Evolutionary conservation across 192 early-diverging fungal species (phyloP).

Genomic region (Rhizoclosmatium globosum): DNA sequence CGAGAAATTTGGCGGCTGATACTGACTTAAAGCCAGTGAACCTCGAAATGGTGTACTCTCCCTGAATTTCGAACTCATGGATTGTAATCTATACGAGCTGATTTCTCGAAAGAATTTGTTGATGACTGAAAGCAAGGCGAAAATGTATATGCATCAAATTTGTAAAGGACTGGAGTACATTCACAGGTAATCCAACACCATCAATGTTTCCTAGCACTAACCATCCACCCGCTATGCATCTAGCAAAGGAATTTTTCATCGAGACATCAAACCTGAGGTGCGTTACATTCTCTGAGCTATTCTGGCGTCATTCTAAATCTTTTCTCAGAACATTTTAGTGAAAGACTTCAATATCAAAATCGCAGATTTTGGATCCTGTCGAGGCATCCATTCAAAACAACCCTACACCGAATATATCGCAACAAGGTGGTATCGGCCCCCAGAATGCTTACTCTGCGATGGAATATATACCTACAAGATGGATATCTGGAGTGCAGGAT

Average conservation of each 20-base stretch:
- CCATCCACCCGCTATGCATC: not conserved
- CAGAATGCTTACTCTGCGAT: constrained; percentile 68
- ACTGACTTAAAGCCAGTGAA: constrained; percentile 50
- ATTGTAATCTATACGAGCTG: constrained; percentile 70
- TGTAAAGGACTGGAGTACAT: constrained; percentile 68
- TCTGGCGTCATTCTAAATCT: constrained; percentile 4
- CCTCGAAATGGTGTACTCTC: constrained; percentile 60
- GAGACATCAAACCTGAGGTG: constrained; percentile 71
- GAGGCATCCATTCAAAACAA: constrained; percentile 69
- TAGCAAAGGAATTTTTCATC: constrained; percentile 71
- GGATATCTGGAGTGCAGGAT: constrained; percentile 72
- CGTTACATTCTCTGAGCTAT: not conserved
- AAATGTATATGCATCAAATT: constrained; percentile 64
- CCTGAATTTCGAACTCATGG: constrained; percentile 71
- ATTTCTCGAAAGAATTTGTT: constrained; percentile 57
- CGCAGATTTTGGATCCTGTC: constrained; percentile 71
- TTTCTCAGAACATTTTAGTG: constrained; percentile 61
- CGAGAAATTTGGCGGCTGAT: constrained; percentile 15
- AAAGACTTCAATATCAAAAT: constrained; percentile 63
- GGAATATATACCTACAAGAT: constrained; percentile 67
- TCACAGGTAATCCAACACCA: constrained; percentile 50
- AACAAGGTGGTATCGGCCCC: constrained; percentile 71
- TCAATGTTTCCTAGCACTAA: not conserved
- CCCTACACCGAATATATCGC: constrained; percentile 77
- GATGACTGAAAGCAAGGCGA: constrained; percentile 63